These are phyloP conservation scores for Fusarium sp. DNA, from an alignment of 2,329 filamentous ascomycete species.

Conservation along the genomic window DNA sequence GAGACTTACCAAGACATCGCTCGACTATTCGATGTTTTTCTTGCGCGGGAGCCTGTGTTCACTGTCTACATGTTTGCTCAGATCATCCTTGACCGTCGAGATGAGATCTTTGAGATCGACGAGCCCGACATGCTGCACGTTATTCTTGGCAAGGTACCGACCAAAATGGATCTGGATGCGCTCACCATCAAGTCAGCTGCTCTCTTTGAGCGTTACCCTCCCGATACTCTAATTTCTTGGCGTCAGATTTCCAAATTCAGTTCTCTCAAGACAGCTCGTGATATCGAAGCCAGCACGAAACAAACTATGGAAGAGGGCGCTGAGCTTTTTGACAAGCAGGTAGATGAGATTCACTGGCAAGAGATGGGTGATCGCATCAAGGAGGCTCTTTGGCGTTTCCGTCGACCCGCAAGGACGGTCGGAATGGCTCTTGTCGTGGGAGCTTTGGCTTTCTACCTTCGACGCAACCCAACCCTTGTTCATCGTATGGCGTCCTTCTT, in stretches of 20 bases:
- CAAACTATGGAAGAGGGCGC: constrained; percentile 75
- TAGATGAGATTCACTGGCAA: constrained; percentile 73
- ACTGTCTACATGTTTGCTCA: constrained; percentile 92
- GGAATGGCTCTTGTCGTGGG: constrained; percentile 75
- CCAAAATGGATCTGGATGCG: constrained; percentile 80
- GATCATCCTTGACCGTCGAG: constrained; percentile 82
- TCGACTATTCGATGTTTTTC: constrained; percentile 89
- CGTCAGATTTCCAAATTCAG: constrained; percentile 76
- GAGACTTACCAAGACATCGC: constrained; percentile 89
- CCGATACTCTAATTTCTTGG: constrained; percentile 79
- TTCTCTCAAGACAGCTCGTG: constrained; percentile 84
- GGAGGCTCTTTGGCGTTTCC: constrained; percentile 68
- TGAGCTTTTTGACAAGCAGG: constrained; percentile 75
- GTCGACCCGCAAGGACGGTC: constrained; percentile 69
- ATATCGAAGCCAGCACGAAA: constrained; percentile 58
- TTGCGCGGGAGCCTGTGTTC: constrained; percentile 88
- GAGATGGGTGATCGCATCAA: constrained; percentile 58
- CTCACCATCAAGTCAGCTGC: constrained; percentile 74
- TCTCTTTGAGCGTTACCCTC: constrained; percentile 75
- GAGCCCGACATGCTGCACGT: constrained; percentile 94
- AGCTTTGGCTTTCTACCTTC: constrained; percentile 74
- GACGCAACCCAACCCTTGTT: constrained; percentile 56
- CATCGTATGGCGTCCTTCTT: constrained; percentile 46
- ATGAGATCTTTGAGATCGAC: constrained; percentile 89
- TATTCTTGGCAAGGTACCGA: constrained; percentile 86